These are phyloP conservation scores for Diphasiastrum complanatum DNA, from an alignment of 83 land plant species.

Conservation along the genomic window DNA sequence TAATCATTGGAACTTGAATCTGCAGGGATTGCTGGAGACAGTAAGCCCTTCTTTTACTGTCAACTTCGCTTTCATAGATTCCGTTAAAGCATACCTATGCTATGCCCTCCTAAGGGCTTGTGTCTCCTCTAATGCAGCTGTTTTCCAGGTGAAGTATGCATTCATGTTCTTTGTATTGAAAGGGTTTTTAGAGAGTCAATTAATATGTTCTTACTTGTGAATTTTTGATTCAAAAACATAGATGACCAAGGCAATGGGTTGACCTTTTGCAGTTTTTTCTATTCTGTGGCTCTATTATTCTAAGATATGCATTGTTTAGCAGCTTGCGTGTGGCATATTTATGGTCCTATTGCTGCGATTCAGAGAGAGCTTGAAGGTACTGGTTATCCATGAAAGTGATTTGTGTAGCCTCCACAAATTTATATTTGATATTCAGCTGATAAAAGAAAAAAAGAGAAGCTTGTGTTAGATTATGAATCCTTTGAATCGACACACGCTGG, in stretches of 20 bases:
- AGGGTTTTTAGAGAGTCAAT: no score
- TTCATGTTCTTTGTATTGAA: no score
- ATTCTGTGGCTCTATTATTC: neutral
- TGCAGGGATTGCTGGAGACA: constrained; percentile 84
- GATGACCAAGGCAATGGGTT: neutral
- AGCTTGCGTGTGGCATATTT: constrained; percentile 79
- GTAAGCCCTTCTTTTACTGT: constrained; percentile 85
- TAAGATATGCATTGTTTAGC: neutral
- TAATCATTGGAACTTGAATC: no score
- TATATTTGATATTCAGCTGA: no score
- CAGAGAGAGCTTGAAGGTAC: constrained; percentile 89
- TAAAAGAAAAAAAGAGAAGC: no score
- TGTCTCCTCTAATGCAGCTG: constrained; percentile 59
- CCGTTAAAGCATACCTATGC: constrained; percentile 80
- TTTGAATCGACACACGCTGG: neutral
- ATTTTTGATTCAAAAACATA: no score
- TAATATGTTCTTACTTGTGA: no score
- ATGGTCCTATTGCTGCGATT: constrained; percentile 70
- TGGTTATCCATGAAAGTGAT: neutral
- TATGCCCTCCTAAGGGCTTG: constrained; percentile 87
- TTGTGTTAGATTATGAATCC: neutral
- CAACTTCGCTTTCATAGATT: constrained; percentile 82
- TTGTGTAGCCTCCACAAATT: no score
- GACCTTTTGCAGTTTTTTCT: neutral
- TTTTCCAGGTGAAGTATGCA: constrained; percentile 75